phyloP scores from a whole-genome alignment of 495 filamentous ascomycete species.

The Penicillium waksmanii region DNA sequence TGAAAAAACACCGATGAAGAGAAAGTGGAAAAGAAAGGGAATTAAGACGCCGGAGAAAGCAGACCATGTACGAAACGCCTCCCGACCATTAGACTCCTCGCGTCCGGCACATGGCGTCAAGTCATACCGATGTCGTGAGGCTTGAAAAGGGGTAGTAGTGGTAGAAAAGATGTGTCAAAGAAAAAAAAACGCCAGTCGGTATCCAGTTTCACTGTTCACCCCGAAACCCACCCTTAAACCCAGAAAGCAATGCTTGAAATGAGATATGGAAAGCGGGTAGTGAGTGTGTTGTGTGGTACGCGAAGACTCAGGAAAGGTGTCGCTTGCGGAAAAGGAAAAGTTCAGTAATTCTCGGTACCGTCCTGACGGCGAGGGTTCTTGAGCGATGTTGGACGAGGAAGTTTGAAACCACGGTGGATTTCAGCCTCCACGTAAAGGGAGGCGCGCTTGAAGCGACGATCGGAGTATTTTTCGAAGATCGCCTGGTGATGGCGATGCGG shows the following conservation, averaged over 20 bases:
- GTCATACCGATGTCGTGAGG: constrained; percentile 29
- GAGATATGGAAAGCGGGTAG: constrained; percentile 18
- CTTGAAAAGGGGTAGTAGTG: constrained; percentile 12
- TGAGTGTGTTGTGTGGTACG: constrained; percentile 10
- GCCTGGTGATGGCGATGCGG: constrained; percentile 79
- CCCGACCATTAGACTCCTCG: constrained; percentile 24
- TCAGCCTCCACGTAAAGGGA: constrained; percentile 78
- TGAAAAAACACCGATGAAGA: constrained; percentile 6
- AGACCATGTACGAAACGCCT: constrained; percentile 26
- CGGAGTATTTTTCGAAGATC: constrained; percentile 89
- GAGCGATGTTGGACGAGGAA: constrained; percentile 33
- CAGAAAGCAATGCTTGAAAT: constrained; percentile 20
- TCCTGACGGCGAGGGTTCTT: constrained; percentile 22
- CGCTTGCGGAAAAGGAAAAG: neutral
- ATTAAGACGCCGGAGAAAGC: constrained; percentile 26
- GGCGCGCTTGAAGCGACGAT: constrained; percentile 79
- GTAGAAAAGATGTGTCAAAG: constrained; percentile 24
- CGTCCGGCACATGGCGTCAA: constrained; percentile 30
- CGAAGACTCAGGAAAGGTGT: constrained; percentile 5
- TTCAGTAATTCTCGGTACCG: constrained; percentile 29
- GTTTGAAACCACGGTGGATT: constrained; percentile 59
- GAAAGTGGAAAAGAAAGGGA: constrained; percentile 21
- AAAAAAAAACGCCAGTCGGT: constrained; percentile 30
- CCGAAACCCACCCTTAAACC: constrained; percentile 25
- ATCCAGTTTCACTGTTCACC: constrained; percentile 22